Evolutionary conservation across 148 eudicot genomes (phyloP).

Genomic region (Salicornia ramosissima): DNA sequence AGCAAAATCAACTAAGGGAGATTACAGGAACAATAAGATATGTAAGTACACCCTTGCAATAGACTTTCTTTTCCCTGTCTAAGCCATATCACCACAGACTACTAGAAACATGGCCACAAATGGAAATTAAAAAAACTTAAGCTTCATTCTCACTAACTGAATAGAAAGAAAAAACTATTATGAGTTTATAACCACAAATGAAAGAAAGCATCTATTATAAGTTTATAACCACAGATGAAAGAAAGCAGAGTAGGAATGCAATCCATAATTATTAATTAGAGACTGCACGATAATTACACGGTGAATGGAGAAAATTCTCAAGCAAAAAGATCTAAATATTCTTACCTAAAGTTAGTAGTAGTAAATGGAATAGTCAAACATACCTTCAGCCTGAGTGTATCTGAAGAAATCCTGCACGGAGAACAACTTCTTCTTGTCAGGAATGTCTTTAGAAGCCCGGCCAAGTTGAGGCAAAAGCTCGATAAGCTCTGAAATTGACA

Average conservation of each 20-base stretch:
- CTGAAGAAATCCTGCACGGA: conserved; percentile 98
- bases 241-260: not conserved
- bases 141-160: not conserved
- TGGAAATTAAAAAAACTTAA: not conserved
- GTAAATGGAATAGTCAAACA: not conserved
- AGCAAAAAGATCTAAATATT: not conserved
- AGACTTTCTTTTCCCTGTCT: not conserved
- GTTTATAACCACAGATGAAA: not conserved
- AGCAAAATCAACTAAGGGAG: not conserved
- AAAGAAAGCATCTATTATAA: not conserved
- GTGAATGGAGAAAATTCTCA: not conserved
- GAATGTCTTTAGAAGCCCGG: conserved; percentile 67
- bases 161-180: not conserved
- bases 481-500: conserved; percentile 77
- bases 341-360: not conserved
- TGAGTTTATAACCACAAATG: too few relatives aligned
- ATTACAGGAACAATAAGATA: not conserved
- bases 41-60: not conserved
- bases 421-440: conserved; percentile 92
- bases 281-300: not conserved
- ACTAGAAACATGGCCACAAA: not conserved
- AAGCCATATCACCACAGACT: not conserved
- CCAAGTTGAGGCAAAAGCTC: conserved; percentile 87
- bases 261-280: not conserved
- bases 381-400: conserved; percentile 98